phyloP scores from a whole-genome alignment of 495 filamentous ascomycete species.

The Trichocladium antarcticum region DNA sequence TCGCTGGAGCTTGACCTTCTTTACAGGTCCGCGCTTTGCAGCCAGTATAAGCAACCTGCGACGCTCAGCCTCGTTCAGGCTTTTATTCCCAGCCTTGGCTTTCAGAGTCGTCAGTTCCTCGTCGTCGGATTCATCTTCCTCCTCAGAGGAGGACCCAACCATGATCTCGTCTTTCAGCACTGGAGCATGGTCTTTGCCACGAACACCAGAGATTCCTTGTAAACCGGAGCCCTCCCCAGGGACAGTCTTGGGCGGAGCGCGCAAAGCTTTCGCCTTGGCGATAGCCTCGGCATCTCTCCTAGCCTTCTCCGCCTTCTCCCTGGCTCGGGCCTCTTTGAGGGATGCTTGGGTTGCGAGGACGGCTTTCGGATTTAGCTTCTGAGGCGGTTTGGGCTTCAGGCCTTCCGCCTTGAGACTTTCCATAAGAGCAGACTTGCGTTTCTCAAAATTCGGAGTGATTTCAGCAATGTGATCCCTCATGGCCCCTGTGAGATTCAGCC shows the following conservation, averaged over 20 bases:
- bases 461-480: slow-evolving; percentile 32
- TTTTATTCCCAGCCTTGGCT: slow-evolving; percentile 33
- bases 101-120: slow-evolving; percentile 37
- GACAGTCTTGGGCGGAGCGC: slow-evolving; percentile 46
- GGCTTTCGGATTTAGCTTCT: slow-evolving; percentile 31
- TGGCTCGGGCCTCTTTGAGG: slow-evolving; percentile 58
- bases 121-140: slow-evolving; percentile 49
- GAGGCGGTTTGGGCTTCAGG: slow-evolving; percentile 13
- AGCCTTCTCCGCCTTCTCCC: slow-evolving; percentile 61
- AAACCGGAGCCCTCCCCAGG: slow-evolving; percentile 69
- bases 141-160: slow-evolving; percentile 75
- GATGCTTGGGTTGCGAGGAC: slow-evolving; percentile 29
- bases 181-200: slow-evolving; percentile 58
- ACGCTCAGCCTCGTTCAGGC: slow-evolving; percentile 43
- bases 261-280: slow-evolving; percentile 51
- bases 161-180: slow-evolving; percentile 69
- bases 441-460: slow-evolving; percentile 30
- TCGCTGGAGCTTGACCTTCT: slow-evolving; percentile 62
- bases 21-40: slow-evolving; percentile 55
- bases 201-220: slow-evolving; percentile 56
- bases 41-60: slow-evolving; percentile 37
- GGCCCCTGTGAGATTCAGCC: slow-evolving; percentile 14
- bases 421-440: slow-evolving; percentile 23
- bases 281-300: slow-evolving; percentile 57
- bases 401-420: slow-evolving; percentile 5